phyloP scores from a whole-genome alignment of 441 rosid species.

The California macrophylla region DNA sequence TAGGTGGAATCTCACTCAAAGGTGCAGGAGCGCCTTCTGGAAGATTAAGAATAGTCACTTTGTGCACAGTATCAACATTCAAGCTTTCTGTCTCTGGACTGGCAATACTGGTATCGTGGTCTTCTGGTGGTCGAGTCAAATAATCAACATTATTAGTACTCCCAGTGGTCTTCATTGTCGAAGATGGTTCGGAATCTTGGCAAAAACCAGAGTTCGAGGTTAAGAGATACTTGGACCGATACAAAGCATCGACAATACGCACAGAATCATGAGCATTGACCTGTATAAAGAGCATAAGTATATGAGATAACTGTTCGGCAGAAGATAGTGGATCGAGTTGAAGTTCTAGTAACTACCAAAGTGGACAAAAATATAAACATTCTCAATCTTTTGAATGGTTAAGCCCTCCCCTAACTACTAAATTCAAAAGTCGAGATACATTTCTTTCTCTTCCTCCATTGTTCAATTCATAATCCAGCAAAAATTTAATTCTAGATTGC shows the following conservation, averaged over 20 bases:
- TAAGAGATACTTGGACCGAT: slow-evolving; percentile 72
- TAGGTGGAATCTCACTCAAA: slow-evolving; percentile 23
- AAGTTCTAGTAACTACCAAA: not conserved
- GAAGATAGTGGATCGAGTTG: not conserved
- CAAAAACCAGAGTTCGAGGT: slow-evolving; percentile 29
- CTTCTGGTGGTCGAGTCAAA: slow-evolving; percentile 20
- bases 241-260: slow-evolving; percentile 66
- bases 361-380: not conserved
- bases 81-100: slow-evolving; percentile 23
- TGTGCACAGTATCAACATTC: slow-evolving; percentile 42
- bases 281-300: slow-evolving; percentile 29
- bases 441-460: not conserved
- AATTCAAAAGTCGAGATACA: not conserved
- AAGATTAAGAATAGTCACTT: slow-evolving; percentile 78
- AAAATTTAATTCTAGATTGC: not conserved
- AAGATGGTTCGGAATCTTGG: slow-evolving; percentile 26
- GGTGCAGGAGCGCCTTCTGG: slow-evolving; percentile 45
- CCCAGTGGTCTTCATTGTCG: slow-evolving; percentile 27
- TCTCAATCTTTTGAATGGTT: not conserved
- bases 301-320: slow-evolving; percentile 7
- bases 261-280: slow-evolving; percentile 54
- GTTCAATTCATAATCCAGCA: not conserved
- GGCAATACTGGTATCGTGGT: slow-evolving; percentile 20
- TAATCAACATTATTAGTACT: slow-evolving; percentile 20
- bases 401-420: not conserved